A percentile compares a stretch with the other conserved stretches of the same genome.
phyloP scores from a whole-genome alignment of 371 early-diverging fungal genomes.

The Catenaria anguillulae region DNA sequence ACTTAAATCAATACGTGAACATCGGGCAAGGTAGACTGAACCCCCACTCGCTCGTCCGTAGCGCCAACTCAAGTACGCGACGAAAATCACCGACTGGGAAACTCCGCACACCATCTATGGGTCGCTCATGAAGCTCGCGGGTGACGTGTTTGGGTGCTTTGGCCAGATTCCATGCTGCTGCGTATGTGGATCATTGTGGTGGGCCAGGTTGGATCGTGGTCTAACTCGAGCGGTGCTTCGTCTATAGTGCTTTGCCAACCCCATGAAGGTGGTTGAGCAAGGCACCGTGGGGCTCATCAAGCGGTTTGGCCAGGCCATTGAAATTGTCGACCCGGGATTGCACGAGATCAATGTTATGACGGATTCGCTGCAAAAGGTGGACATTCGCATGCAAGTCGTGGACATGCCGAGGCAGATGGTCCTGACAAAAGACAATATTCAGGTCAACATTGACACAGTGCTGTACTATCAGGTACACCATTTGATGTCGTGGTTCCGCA shows the following conservation, averaged over 20 bases:
- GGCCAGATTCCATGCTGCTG: constrained; percentile 38
- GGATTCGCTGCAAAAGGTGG: constrained; percentile 10
- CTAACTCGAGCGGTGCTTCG: background rate
- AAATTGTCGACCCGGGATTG: background rate
- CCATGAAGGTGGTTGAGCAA: background rate
- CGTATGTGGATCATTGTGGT: background rate
- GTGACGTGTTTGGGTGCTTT: constrained; percentile 24
- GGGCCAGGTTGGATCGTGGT: background rate
- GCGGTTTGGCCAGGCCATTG: background rate
- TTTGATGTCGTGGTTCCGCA: too few relatives aligned
- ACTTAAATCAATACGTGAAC: too few relatives aligned
- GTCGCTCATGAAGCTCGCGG: constrained; percentile 20
- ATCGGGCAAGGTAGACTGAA: too few relatives aligned
- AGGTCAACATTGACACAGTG: constrained; percentile 62
- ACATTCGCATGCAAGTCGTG: constrained; percentile 60
- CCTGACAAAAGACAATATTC: constrained; percentile 81
- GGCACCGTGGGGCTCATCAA: background rate
- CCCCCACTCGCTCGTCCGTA: too few relatives aligned
- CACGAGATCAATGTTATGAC: background rate
- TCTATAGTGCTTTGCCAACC: background rate
- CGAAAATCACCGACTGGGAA: too few relatives aligned
- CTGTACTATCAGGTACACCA: constrained; percentile 43
- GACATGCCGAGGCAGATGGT: constrained; percentile 57
- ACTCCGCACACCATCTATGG: constrained; percentile 22
- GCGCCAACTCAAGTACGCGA: too few relatives aligned